A percentile compares a stretch with the other conserved stretches of the same genome.
phyloP scores from a whole-genome alignment of 176 grass and related monocot genomes.

The barley (Hordeum vulgare) region DNA sequence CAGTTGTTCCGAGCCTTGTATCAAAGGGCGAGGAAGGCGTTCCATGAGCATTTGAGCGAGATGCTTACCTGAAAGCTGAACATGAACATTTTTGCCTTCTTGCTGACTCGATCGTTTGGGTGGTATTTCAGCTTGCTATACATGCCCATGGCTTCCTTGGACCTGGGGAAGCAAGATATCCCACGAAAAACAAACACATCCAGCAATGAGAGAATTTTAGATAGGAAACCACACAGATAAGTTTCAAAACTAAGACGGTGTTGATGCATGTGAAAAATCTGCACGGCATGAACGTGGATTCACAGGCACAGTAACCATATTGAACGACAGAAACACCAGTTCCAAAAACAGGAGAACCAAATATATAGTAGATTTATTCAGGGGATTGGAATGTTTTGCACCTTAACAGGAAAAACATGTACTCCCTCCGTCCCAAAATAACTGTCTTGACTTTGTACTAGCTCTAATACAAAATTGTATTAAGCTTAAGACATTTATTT shows the following conservation, averaged over 20 bases:
- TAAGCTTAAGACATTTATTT: too few species aligned
- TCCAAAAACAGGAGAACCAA: background rate
- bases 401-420: background rate
- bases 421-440: too few species aligned
- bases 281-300: background rate
- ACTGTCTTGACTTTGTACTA: too few species aligned
- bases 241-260: background rate
- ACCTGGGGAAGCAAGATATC: slow-evolving; percentile 30
- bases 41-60: background rate
- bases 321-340: background rate
- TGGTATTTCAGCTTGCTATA: slow-evolving; percentile 84
- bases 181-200: background rate
- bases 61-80: slow-evolving; percentile 82
- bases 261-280: background rate
- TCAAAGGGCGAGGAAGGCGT: background rate
- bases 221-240: background rate
- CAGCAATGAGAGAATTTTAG: background rate
- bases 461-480: too few species aligned
- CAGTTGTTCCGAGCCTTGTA: background rate
- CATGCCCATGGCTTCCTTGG: slow-evolving; percentile 80
- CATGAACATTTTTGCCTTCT: slow-evolving; percentile 67
- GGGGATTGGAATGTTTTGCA: background rate
- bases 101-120: slow-evolving; percentile 62
- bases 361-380: background rate
- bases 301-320: background rate